These are phyloP conservation scores for Paxillus ammoniavirescens DNA, from an alignment of 768 basidiomycete species.

Conservation along the genomic window DNA sequence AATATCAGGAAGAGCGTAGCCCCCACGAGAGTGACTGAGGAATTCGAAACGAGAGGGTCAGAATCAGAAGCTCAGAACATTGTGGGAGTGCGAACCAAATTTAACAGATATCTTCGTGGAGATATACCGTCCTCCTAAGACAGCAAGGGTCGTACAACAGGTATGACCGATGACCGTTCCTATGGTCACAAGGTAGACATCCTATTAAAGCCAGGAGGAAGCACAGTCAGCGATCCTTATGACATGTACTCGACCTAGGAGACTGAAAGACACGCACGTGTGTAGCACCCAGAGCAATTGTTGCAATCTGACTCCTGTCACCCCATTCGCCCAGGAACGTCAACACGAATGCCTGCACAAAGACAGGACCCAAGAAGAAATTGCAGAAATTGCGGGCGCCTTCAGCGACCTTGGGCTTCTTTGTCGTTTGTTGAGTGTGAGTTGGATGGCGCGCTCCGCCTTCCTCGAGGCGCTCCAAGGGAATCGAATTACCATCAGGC, in stretches of 20 bases:
- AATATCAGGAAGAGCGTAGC: slow-evolving; percentile 82
- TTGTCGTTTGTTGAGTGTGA: slow-evolving; percentile 14
- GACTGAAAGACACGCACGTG: slow-evolving; percentile 57
- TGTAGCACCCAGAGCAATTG: slow-evolving; percentile 92
- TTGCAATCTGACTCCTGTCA: slow-evolving; percentile 95
- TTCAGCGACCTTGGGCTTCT: slow-evolving; percentile 40
- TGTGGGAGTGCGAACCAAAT: slow-evolving; percentile 55
- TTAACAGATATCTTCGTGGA: slow-evolving; percentile 96
- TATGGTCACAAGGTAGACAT: slow-evolving; percentile 85
- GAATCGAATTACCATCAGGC: slow-evolving; percentile 45
- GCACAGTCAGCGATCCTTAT: slow-evolving; percentile 5
- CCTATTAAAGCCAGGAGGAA: slow-evolving; percentile 45
- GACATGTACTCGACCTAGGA: background rate
- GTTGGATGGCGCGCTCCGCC: slow-evolving; percentile 37
- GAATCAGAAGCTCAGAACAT: background rate
- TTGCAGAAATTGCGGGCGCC: slow-evolving; percentile 81
- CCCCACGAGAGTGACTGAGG: slow-evolving; percentile 83
- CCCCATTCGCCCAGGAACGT: slow-evolving; percentile 99
- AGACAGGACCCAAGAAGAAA: slow-evolving; percentile 85
- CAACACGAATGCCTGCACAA: slow-evolving; percentile 91
- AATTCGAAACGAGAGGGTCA: background rate
- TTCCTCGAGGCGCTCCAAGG: slow-evolving; percentile 76
- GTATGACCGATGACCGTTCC: slow-evolving; percentile 91
- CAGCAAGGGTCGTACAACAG: slow-evolving; percentile 84
- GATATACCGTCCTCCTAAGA: slow-evolving; percentile 89